phyloP scores from a whole-genome alignment of 768 basidiomycete species.

The Macrolepiota albuminosa region DNA sequence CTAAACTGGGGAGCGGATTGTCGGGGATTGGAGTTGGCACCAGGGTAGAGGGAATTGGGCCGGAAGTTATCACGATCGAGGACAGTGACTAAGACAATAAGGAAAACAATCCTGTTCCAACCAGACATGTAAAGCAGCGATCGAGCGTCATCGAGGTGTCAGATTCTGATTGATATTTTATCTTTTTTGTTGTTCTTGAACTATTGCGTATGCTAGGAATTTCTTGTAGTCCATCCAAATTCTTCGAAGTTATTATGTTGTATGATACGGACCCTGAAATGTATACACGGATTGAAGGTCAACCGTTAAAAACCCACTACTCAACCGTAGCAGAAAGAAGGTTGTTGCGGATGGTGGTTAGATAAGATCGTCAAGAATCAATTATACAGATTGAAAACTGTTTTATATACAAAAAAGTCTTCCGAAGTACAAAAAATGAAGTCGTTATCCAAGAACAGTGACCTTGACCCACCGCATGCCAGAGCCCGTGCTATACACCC shows the following conservation, averaged over 20 bases:
- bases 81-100: slow-evolving; percentile 53
- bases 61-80: slow-evolving; percentile 36
- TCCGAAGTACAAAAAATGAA: slow-evolving; percentile 5
- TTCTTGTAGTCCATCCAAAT: neutral
- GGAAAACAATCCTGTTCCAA: slow-evolving; percentile 53
- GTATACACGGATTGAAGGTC: slow-evolving; percentile 7
- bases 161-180: slow-evolving; percentile 35
- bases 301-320: slow-evolving; percentile 5
- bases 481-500: too few relatives aligned
- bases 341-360: neutral
- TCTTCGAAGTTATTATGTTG: neutral
- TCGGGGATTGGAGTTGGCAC: neutral
- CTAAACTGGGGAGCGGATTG: slow-evolving; percentile 2
- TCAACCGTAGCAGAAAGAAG: slow-evolving; percentile 12
- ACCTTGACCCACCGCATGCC: slow-evolving; percentile 64
- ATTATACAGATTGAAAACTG: slow-evolving; percentile 16
- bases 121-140: slow-evolving; percentile 45
- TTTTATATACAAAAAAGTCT: slow-evolving; percentile 19
- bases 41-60: neutral
- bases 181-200: neutral
- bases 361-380: slow-evolving; percentile 9
- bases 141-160: slow-evolving; percentile 51
- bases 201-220: neutral
- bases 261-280: slow-evolving; percentile 8
- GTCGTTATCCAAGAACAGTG: slow-evolving; percentile 55